Conservation (phyloP, 2,329 filamentous ascomycete species). For the Conoideocrella luteorostrata region DNA sequence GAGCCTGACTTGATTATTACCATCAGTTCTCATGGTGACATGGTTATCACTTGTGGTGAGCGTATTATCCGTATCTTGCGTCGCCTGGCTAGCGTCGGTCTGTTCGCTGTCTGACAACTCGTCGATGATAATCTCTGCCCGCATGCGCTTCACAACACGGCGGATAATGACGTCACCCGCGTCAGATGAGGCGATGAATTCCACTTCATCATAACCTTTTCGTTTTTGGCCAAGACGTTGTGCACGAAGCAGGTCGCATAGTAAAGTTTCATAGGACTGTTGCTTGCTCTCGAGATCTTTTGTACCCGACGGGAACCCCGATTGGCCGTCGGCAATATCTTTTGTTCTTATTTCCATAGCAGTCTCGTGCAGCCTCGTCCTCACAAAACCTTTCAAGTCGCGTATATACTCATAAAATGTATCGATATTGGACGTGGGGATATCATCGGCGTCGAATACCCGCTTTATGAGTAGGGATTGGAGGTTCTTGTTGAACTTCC, state of each 20-base stretch:
- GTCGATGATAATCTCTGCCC: conserved; percentile 51
- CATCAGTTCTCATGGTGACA: conserved; percentile 18
- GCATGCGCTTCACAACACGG: conserved; percentile 56
- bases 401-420: conserved; percentile 71
- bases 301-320: conserved; percentile 43
- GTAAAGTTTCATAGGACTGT: conserved; percentile 48
- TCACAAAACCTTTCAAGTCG: conserved; percentile 69
- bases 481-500: conserved; percentile 97
- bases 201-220: conserved; percentile 47
- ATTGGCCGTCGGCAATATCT: conserved; percentile 44
- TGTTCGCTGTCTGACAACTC: conserved; percentile 47
- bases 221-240: conserved; percentile 32
- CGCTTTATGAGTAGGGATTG: conserved; percentile 82
- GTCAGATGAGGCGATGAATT: conserved; percentile 42
- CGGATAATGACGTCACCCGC: conserved; percentile 45
- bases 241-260: conserved; percentile 39
- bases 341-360: conserved; percentile 56
- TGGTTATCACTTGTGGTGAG: conserved; percentile 22
- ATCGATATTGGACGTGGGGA: conserved; percentile 64
- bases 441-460: conserved; percentile 62
- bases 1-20: conserved; percentile 34
- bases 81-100: conserved; percentile 25
- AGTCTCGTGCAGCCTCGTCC: conserved; percentile 60
- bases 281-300: conserved; percentile 43
- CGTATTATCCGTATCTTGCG: conserved; percentile 22